Percentiles rank a stretch among this genome's conserved stretches.
Evolutionary conservation across 306 rosid genomes (phyloP).

Genomic region (barrel medic (Medicago truncatula)): MtrunA17r5.0-ANR NC_053049.1:14533001-14533500

Average conservation of each 20-base stretch:
- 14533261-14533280: not conserved
- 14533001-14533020: not conserved
- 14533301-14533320: not conserved
- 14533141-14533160: too few species aligned
- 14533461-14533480: not conserved
- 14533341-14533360: conserved; percentile 8
- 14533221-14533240: too few species aligned
- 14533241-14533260: not conserved
- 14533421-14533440: conserved; percentile 31
- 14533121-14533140: too few species aligned
- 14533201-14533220: too few species aligned
- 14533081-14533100: too few species aligned
- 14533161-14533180: too few species aligned
- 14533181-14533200: too few species aligned
- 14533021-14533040: not conserved
- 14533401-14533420: conserved; percentile 6
- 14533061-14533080: too few species aligned
- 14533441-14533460: conserved; percentile 32
- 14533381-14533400: conserved; percentile 1
- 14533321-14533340: not conserved
- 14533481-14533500: conserved; percentile 23
- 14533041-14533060: not conserved
- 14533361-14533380: not conserved
- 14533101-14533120: too few species aligned
- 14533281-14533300: not conserved